Evolutionary conservation across 2,329 filamentous ascomycete species (phyloP).

Genomic region (Alternaria sp.): DNA sequence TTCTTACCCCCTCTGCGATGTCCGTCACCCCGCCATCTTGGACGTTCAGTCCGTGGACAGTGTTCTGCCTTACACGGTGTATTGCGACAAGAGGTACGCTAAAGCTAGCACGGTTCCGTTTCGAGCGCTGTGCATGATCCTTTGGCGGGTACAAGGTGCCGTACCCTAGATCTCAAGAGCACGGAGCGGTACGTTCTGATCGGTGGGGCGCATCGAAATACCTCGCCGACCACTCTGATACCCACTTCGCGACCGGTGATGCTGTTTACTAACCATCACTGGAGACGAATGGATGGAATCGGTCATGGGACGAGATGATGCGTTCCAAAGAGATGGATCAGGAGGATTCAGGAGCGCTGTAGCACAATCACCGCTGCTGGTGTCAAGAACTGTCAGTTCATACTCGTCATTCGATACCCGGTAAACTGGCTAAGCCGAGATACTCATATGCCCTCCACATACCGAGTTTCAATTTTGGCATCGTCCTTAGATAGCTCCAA

Average conservation of each 20-base stretch:
- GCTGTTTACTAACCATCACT: not conserved
- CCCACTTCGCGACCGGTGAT: not conserved
- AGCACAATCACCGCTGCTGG: not conserved
- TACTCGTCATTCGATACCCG: not conserved
- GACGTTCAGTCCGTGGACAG: not conserved
- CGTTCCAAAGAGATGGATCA: not conserved
- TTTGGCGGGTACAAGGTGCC: conserved; percentile 4
- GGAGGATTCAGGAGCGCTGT: not conserved
- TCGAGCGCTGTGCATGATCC: conserved; percentile 10
- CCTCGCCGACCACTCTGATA: conserved; percentile 3
- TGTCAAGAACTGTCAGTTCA: not conserved
- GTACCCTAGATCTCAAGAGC: conserved; percentile 1
- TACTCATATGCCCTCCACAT: not conserved
- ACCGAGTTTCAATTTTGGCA: not conserved
- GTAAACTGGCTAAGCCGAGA: not conserved
- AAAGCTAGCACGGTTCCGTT: conserved; percentile 9
- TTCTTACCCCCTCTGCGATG: not conserved
- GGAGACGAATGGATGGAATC: not conserved
- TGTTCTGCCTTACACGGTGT: not conserved
- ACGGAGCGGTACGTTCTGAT: conserved; percentile 5
- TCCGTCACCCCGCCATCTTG: not conserved
- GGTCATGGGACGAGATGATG: not conserved
- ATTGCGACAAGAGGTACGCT: not conserved
- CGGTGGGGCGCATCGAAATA: conserved; percentile 3
- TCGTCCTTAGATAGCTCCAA: not conserved